Base-by-base conservation (phyloP, 2,329 filamentous ascomycete species). In the Chrysoporthe puriensis region DNA sequence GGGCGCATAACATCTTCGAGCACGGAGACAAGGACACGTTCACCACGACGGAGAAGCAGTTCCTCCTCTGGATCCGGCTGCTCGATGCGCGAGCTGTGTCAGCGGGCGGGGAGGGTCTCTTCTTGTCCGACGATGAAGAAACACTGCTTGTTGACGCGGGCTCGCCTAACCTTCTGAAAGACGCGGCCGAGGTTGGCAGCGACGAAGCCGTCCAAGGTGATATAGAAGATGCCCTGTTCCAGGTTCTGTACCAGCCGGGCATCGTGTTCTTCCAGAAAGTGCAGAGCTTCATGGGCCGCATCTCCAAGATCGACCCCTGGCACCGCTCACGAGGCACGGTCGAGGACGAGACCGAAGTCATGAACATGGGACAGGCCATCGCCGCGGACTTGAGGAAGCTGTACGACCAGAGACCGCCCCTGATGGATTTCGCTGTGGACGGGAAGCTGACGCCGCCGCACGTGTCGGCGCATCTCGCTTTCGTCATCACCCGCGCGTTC, bases 211-310 rank as follows among this genome's bases (percentile, higher is more conserved):
- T 34, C 43, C 75, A 79, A 32, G 72, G 75, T 13, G 80, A 82
- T 61, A 80, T 80, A 14, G 82, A 86, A 61, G 83, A 86, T 52
- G 80, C 84, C 1, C 75, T 88, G 0, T 86, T 86, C 68, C 83
- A 86, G 68, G 79, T 84, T 0, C 74, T 87, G 2, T 86, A 85
- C 70, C 82, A 85, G n/a, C 85, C 84, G 0, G 84, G 84, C 0
- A 81, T 86, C 26, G 77, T 84, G 2, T 88, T 88, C 73, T 88
- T 85, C 70, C 85, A 87, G 65, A 85, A 86, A 69, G 83, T 87
- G 0, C 85, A 86, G 72, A 84, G 82, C 44, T 86, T 87, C 72
- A 86, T 86, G 77, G 85, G 85, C 2, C 79, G 84, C 5, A 86
- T 87, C 60, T 84, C 85, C 7, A 81, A 83, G 66, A 86, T 87